Base-by-base conservation (phyloP, 768 basidiomycete genomes). In the Trichaptum fuscoviolaceum region DNA sequence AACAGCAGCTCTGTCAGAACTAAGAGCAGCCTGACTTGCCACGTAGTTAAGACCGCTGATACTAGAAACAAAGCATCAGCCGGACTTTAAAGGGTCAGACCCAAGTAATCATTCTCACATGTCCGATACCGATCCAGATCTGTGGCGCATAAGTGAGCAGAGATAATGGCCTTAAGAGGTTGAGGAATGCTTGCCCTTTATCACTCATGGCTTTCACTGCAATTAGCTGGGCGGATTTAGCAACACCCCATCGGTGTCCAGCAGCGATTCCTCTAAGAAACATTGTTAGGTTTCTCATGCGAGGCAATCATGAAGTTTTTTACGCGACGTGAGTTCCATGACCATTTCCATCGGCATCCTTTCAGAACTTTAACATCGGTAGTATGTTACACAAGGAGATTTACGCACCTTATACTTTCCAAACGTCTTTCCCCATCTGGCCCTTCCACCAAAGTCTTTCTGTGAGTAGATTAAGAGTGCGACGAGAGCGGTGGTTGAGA, bases 171-270 rank as follows among this genome's bases (percentile, higher is more conserved):
- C 17, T 36, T 7, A 36, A 36, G 17, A 7, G 7, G 35, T 36
- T 36, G 35, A 23, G 7, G 18, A 34, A 20, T 0, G 68, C 73
- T 7, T 63, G 77, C 73, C 79, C 79, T 30, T 62, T 58, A 64
- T 79, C 78, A 59, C 71, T 72, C 65, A 81, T 72, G 24, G 82
- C 81, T 68, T 82, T 82, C 64, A 82, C 79, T 2, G 80, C 79
- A 65, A 80, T 75, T 64, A 82, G 64, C 57, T 66, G 72, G 2
- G 76, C 79, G 20, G 57, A 64, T 70, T 78, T 75, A 27, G 79
- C 78, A 23, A 79, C 73, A 61, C 79, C 79, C 63, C 68, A 80
- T 35, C 69, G 71, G 9, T 67, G 72, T 15, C 80, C 80, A 25
- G 72, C 79, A 3, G 72, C 75, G 60, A 75, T 78, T 20, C 78